These are phyloP conservation scores for Paracoccidioides lutzii DNA, from an alignment of 2,329 filamentous ascomycete species.

Conservation along the genomic window DNA sequence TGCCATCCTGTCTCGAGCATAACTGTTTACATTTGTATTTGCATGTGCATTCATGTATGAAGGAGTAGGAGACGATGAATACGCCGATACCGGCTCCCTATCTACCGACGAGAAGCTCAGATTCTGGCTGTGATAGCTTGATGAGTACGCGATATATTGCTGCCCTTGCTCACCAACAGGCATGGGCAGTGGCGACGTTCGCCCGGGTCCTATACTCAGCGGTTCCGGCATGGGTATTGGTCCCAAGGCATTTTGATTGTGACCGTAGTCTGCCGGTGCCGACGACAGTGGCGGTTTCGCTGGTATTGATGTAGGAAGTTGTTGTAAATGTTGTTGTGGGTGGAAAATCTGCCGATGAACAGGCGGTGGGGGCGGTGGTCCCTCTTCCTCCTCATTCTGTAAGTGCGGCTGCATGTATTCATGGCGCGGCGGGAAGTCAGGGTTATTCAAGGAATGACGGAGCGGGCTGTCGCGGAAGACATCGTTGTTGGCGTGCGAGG, in stretches of 20 bases:
- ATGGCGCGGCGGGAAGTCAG: constrained; percentile 12
- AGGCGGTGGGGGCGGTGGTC: constrained; percentile 21
- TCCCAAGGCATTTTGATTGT: constrained; percentile 6
- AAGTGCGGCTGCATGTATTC: constrained; percentile 9
- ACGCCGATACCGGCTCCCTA: constrained; percentile 9
- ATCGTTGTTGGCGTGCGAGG: constrained; percentile 14
- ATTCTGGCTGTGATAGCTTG: constrained; percentile 4
- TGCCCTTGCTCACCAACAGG: constrained; percentile 1
- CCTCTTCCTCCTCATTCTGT: constrained; percentile 15
- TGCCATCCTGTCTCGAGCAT: constrained; percentile 7
- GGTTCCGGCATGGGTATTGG: constrained; percentile 15
- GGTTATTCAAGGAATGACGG: constrained; percentile 16
- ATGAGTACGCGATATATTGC: constrained; percentile 11
- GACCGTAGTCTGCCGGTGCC: background rate
- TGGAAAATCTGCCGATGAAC: constrained; percentile 17
- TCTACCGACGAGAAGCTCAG: constrained; percentile 4
- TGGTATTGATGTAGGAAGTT: background rate
- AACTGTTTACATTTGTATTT: too few species aligned
- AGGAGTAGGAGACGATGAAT: constrained; percentile 10
- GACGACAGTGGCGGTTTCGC: background rate
- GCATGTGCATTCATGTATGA: constrained; percentile 18
- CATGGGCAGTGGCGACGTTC: constrained; percentile 7
- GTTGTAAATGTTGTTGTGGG: background rate
- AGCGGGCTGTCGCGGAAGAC: constrained; percentile 18
- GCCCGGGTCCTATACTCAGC: constrained; percentile 12